Conservation (phyloP, 306 rosid genomes). For the Geum urbanum region DNA sequence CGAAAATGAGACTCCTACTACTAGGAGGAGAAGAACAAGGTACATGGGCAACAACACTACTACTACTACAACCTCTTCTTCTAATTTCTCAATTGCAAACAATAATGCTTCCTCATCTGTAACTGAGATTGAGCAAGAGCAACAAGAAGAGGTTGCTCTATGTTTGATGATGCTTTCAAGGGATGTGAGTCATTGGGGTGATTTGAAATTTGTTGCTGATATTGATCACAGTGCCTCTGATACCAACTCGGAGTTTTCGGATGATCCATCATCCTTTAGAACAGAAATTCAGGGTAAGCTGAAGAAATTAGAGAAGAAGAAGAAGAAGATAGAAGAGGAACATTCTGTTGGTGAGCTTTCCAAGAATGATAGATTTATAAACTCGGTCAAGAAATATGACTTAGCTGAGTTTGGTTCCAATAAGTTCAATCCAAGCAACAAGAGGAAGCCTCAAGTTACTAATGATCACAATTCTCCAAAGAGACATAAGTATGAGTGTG, state of each 20-base stretch:
- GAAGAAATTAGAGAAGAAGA: conserved; percentile 30
- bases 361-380: conserved; percentile 24
- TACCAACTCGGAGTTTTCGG: conserved; percentile 42
- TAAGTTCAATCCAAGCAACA: conserved; percentile 36
- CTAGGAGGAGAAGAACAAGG: conserved; percentile 51
- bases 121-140: conserved; percentile 74
- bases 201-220: conserved; percentile 32
- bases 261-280: conserved; percentile 39
- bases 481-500: conserved; percentile 68
- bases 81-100: conserved; percentile 36
- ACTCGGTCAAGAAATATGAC: conserved; percentile 36
- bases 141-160: conserved; percentile 85
- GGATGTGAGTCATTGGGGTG: conserved; percentile 53
- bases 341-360: conserved; percentile 29
- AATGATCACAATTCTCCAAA: conserved; percentile 27
- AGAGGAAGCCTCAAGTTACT: conserved; percentile 30
- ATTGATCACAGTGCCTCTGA: conserved; percentile 44
- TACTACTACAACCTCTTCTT: conserved; percentile 30
- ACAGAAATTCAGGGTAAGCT: neutral
- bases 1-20: conserved; percentile 51
- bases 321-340: conserved; percentile 24
- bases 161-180: conserved; percentile 87
- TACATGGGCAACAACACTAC: conserved; percentile 21
- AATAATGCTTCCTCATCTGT: conserved; percentile 46
- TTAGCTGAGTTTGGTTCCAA: conserved; percentile 25